Base-by-base conservation (phyloP, 2,329 filamentous ascomycete genomes). In the Grosmannia huntii region DNA sequence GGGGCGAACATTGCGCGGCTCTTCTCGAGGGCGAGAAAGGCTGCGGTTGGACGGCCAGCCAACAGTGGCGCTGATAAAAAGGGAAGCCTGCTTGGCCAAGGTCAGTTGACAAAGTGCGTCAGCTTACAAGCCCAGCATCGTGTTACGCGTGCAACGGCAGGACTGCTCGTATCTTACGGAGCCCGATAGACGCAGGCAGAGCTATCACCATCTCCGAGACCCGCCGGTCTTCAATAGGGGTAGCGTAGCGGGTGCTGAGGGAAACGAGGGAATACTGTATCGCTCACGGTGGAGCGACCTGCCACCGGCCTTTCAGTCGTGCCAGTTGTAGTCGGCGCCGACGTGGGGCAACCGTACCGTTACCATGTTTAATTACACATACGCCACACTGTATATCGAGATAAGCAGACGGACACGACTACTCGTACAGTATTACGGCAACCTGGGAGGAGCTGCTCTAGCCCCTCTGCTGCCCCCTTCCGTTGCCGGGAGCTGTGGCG, bases 201-300 rank as follows among this genome's bases (percentile, higher is more conserved):
- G 36, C 36, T 38, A 38, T 38, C 36, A 38, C 36, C 36, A 38
- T 38, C 36, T 38, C 36, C 36, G 36, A 16, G 36, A 38, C 14
- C 36, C 36, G 36, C 36, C 36, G 12, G 36, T 11, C 36, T 9
- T 38, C 2, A 38, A 38, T 38, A 38, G 36, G 36, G 36, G 36
- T 38, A 38, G 14, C 12, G 36, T 38, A 38, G 14, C 12, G 49
- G 49, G 14, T 28, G 49, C 23, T 31, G 25, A 53, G n/a, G 53
- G 27, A 55, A 48, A 55, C 12, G 27, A 28, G 19, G 41, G 16
- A 44, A 44, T 27, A 41, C 41, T 25, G n/a, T 49, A 49, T 54
- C 31, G 44, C 56, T 25, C 57, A 56, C 57, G 52, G 57, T 59
- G 57, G 57, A 55, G 53, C 57, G 25, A 53, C 57, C 31, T 55